phyloP scores from a whole-genome alignment of 148 eudicot species.

The Vaccinium macrocarpon region DNA sequence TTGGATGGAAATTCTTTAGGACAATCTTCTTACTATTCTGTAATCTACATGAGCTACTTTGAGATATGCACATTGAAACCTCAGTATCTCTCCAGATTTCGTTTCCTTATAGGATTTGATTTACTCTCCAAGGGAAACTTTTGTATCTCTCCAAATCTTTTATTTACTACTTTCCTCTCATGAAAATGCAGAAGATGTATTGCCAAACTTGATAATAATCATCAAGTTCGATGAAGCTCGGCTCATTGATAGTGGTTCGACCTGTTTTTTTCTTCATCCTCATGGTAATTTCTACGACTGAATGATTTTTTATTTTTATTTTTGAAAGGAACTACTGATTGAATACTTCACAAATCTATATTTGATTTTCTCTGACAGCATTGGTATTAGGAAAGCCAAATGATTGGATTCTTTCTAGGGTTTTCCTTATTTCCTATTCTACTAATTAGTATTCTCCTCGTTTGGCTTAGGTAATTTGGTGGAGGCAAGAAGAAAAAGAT shows the following conservation, averaged over 20 bases:
- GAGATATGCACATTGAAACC: not conserved
- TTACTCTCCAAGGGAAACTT: not conserved
- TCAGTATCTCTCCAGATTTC: not conserved
- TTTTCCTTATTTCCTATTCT: not conserved
- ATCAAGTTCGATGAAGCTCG: constrained; percentile 16
- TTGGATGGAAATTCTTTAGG: not conserved
- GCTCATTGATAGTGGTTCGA: constrained; percentile 18
- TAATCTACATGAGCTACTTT: not conserved
- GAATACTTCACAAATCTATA: not conserved
- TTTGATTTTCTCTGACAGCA: not conserved
- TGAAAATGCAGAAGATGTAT: constrained; percentile 6
- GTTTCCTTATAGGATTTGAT: not conserved
- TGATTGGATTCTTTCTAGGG: not conserved
- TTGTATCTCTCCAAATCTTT: not conserved
- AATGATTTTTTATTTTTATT: too few species aligned
- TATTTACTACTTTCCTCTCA: not conserved
- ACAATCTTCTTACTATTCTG: not conserved
- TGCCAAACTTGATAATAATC: not conserved
- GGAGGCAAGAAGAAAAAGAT: too few species aligned
- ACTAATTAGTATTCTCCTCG: not conserved
- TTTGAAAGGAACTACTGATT: too few species aligned
- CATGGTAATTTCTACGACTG: constrained; percentile 24
- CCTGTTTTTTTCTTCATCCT: constrained; percentile 35
- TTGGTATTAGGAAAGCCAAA: not conserved
- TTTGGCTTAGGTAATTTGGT: too few species aligned